Base-by-base conservation (phyloP, 768 basidiomycete species). In the Lactarius evosmus region DNA sequence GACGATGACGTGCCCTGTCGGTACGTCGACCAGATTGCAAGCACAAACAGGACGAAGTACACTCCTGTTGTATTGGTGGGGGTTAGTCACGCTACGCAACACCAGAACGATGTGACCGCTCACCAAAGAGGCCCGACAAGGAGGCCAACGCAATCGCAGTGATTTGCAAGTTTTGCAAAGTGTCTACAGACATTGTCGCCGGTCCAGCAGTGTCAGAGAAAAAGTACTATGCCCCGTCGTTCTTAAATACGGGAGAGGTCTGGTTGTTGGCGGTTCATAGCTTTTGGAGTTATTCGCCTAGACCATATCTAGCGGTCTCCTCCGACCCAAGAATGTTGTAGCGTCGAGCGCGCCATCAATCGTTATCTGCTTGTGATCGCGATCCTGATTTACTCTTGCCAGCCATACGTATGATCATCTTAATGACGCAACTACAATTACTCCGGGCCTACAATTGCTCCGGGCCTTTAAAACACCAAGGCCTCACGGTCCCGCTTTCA, bases 1-100 rank as follows among this genome's bases (percentile, higher is more conserved):
- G 60, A 66, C 16, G 63, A 59, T 19, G 30, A 19, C 5, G 34
- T 53, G 1, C 12, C 27, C 6, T 60, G 63, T 19, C 62, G 62
- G 19, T 62, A 59, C n/a, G 67, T 69, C 2, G 70, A 53, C 71
- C 71, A 72, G 11, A 70, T 34, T 3, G 70, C 68, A 29, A 69
- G 67, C 9, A 68, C 34, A 40, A 70, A 67, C 7, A 72, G 60
- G 2, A 68, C 56, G n/a, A 66, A 51, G 53, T 72, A 72, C 5
- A 69, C 56, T 44, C 71, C 71, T 72, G 58, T 41, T 56, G 16
- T 12, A 46, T 11, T 16, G 29, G 19, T 27, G 41, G 30, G 14
- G 8, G 4, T 58, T 12, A 56, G 19, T 38, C n/a, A 40, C 8
- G 11, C 34, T 7, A 16, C 12, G 11, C 14, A 9, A 25, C 30